A percentile compares a stretch with the other conserved stretches of the same genome.
Conservation (phyloP, 768 basidiomycete genomes). For the Boletus pseudopeckii region DNA sequence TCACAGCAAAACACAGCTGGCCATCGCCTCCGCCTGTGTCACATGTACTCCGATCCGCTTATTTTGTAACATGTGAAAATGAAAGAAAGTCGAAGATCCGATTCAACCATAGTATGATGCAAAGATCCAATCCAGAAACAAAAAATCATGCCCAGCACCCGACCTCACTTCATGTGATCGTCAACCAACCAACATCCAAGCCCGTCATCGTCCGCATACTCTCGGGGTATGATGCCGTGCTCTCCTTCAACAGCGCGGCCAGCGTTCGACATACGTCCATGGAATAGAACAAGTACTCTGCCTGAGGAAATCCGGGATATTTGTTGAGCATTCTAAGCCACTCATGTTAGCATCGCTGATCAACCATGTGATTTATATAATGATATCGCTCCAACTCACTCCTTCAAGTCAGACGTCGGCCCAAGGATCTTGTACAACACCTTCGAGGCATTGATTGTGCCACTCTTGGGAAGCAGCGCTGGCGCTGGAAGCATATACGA, state of each 20-base stretch:
- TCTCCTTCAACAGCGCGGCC: constrained; percentile 68
- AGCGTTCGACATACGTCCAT: constrained; percentile 72
- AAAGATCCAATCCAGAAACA: background rate
- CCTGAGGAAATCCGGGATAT: constrained; percentile 81
- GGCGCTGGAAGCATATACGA: constrained; percentile 61
- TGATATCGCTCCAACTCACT: constrained; percentile 8
- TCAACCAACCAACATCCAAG: constrained; percentile 78
- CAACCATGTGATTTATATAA: background rate
- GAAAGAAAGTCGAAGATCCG: background rate
- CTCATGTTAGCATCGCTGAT: background rate
- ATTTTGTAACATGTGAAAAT: background rate
- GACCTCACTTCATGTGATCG: constrained; percentile 10
- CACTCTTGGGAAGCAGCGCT: constrained; percentile 57
- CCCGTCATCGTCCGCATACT: constrained; percentile 76
- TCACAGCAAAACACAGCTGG: no score
- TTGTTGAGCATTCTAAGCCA: constrained; percentile 51
- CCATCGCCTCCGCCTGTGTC: no score
- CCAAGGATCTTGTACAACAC: constrained; percentile 80
- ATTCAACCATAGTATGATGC: background rate
- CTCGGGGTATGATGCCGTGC: constrained; percentile 73
- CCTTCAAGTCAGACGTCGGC: constrained; percentile 41
- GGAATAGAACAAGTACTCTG: constrained; percentile 86
- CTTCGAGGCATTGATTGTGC: constrained; percentile 69
- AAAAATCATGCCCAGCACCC: background rate
- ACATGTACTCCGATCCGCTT: no score